phyloP scores from a whole-genome alignment of 805 yeast genomes.

The Yarrowia sp. region DNA sequence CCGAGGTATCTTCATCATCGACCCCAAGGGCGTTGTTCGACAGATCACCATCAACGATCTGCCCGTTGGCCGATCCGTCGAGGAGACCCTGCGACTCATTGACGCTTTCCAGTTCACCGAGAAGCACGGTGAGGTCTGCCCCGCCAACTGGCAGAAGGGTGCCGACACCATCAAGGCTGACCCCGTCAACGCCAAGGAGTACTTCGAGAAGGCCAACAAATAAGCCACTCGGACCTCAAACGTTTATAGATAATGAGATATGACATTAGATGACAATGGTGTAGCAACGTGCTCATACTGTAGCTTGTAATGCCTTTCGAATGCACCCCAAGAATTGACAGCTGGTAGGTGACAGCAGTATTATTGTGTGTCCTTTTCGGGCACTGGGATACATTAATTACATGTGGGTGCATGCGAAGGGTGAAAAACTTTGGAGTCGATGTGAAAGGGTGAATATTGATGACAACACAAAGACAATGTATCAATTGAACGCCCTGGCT shows the following conservation, averaged over 20 bases:
- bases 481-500: background rate
- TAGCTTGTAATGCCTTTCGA: background rate
- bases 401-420: too few species aligned
- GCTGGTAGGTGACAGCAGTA: too few species aligned
- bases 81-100: conserved; percentile 94
- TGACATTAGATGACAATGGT: background rate
- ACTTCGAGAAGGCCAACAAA: conserved; percentile 69
- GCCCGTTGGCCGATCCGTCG: conserved; percentile 99
- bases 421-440: too few species aligned
- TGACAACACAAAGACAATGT: background rate
- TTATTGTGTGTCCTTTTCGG: too few species aligned
- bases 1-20: conserved; percentile 98
- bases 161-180: conserved; percentile 88
- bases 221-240: conserved; percentile 24
- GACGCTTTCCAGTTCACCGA: conserved; percentile 99
- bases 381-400: too few species aligned
- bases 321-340: too few species aligned
- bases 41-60: conserved; percentile 98
- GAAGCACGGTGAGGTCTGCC: conserved; percentile 99
- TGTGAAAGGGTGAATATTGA: too few species aligned
- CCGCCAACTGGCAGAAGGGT: conserved; percentile 99
- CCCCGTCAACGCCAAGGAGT: conserved; percentile 77
- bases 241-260: conserved; percentile 37
- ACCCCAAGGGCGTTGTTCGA: conserved; percentile 93
- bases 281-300: background rate